phyloP scores from a whole-genome alignment of 2,329 filamentous ascomycete genomes.

The Orbilia quercus region DNA sequence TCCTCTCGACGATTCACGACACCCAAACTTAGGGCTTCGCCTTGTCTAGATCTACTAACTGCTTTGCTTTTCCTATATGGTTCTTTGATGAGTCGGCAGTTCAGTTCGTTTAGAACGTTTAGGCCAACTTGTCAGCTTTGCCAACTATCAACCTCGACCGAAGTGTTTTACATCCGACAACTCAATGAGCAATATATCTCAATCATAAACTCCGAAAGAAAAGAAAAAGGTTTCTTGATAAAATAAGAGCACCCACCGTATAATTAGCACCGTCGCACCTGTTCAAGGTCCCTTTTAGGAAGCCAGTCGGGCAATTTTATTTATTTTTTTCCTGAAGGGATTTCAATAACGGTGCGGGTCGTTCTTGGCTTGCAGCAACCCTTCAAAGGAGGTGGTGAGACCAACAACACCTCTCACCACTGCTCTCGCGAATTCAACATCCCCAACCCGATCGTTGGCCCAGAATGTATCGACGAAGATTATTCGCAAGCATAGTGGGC shows the following conservation, averaged over 20 bases:
- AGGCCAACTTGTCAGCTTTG: constrained; percentile 20
- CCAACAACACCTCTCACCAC: constrained; percentile 45
- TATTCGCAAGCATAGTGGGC: constrained; percentile 42
- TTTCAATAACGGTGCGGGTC: constrained; percentile 26
- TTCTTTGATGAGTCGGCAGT: constrained; percentile 46
- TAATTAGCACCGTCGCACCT: constrained; percentile 23
- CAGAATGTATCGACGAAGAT: constrained; percentile 41
- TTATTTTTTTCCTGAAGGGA: no score
- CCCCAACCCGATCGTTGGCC: constrained; percentile 17
- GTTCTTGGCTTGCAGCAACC: constrained; percentile 44
- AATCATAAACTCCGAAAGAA: constrained; percentile 29
- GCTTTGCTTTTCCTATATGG: constrained; percentile 19
- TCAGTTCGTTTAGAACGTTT: constrained; percentile 28
- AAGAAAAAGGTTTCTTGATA: not conserved
- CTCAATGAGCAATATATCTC: constrained; percentile 27
- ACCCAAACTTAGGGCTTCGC: constrained; percentile 5
- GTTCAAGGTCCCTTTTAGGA: constrained; percentile 11
- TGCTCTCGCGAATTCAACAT: constrained; percentile 27
- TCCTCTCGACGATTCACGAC: constrained; percentile 20
- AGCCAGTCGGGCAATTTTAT: constrained; percentile 39
- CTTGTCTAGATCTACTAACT: constrained; percentile 2
- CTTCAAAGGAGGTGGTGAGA: constrained; percentile 12
- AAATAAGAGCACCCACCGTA: constrained; percentile 11
- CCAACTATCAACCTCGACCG: constrained; percentile 11
- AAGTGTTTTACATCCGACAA: constrained; percentile 28